These are phyloP conservation scores for Solanum phureja DNA, from an alignment of 257 asterid genomes.

Conservation along the genomic window DNA sequence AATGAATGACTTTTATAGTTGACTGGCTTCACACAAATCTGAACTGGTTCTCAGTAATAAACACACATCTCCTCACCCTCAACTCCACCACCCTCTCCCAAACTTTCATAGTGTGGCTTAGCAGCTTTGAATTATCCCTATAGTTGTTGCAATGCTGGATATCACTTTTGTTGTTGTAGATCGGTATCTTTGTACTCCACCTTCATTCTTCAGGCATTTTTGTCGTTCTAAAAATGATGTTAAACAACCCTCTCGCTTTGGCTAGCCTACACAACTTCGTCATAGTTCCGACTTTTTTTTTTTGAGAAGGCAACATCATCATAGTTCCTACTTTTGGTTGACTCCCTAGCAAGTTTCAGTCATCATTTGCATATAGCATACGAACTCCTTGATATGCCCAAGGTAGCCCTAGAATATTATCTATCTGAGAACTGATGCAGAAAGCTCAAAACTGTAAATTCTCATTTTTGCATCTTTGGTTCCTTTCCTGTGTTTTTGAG, in stretches of 20 bases:
- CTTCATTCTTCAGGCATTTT: neutral
- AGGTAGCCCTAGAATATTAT: neutral
- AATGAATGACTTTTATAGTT: neutral
- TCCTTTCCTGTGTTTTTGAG: neutral
- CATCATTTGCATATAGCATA: neutral
- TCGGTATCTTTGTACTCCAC: neutral
- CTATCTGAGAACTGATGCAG: neutral
- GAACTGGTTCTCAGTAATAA: neutral
- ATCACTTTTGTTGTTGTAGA: neutral
- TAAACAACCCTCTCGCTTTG: neutral
- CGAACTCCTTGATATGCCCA: neutral
- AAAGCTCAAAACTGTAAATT: neutral
- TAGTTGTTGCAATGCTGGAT: neutral
- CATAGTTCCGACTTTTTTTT: neutral
- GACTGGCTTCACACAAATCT: neutral
- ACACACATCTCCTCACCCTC: neutral
- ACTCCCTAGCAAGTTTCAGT: neutral
- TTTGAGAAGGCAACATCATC: neutral
- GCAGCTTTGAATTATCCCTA: neutral
- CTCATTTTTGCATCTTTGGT: neutral
- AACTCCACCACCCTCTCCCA: neutral
- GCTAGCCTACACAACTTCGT: neutral
- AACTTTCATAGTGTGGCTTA: neutral
- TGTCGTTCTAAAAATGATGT: neutral
- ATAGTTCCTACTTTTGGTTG: neutral